Base-by-base conservation (phyloP, 768 basidiomycete species). In the Lenzites betulinus region DNA sequence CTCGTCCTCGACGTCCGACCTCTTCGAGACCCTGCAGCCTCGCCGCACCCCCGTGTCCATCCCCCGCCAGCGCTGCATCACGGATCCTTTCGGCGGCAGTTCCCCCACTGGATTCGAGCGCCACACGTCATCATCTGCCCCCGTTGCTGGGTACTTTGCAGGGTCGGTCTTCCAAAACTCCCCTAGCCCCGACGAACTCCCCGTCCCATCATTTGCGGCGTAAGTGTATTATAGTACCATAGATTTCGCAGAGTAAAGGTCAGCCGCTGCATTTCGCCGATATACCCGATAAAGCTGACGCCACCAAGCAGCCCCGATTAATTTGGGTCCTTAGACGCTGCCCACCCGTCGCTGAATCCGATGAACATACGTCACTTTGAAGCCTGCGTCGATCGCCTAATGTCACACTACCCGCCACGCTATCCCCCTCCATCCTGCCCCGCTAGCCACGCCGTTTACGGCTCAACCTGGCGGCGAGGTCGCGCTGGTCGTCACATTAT, bases 141-240 rank as follows among this genome's bases (percentile, higher is more conserved):
- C 60, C 12, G 65, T 64, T 61, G 71, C 75, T 28, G 81, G 81
- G 8, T 90, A 83, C 70, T 92, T 89, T 73, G 90, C 90, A 65
- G 91, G 89, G 68, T 91, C 89, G 33, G 78, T 81, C 68, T 92
- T 91, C 84, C 90, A 92, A 80, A 92, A 91, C 78, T 90, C 89
- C 59, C 90, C 90, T 16, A 90, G 87, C 67, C 90, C 90, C 53
- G 90, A 92, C 62, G 89, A 89, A 69, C 75, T 92, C 49, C 90
- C 90, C 47, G 82, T 84, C 61, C 89, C 88, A 56, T 76, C 80
- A 64, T 86, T 88, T 69, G 71, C 71, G 72, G 75, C 77, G 52
- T 80, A 72, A 80, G 72, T 72, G 66, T 69, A 70, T 65, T 53
- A 65, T 54, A 65, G 59, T 48, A 48, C 46, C 46, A 51, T 64